Conservation (phyloP, 176 grass and related monocot species). For the Hordeum marinum region DNA sequence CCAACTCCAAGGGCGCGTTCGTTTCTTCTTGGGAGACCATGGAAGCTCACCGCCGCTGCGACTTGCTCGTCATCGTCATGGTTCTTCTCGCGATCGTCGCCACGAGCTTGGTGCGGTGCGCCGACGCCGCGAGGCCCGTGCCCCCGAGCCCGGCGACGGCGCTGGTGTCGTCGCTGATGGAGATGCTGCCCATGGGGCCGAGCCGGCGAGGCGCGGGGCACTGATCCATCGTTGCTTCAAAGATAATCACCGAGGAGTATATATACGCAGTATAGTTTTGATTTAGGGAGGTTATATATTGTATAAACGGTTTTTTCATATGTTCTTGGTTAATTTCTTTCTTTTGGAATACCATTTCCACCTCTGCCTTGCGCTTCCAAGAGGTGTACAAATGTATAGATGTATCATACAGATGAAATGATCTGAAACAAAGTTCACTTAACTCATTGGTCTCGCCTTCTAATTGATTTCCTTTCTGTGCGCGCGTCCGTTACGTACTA, state of each 20-base stretch:
- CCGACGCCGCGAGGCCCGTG: slow-evolving; percentile 37
- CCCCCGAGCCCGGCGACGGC: slow-evolving; percentile 34
- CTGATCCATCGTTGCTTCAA: not conserved
- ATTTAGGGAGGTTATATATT: not conserved
- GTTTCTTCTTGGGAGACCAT: not conserved
- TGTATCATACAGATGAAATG: not conserved
- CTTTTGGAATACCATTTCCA: not conserved
- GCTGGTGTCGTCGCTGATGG: slow-evolving; percentile 35
- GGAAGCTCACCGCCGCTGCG: not conserved
- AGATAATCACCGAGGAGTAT: not conserved
- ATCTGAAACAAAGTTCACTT: not conserved
- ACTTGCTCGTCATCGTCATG: not conserved
- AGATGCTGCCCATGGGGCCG: slow-evolving; percentile 42
- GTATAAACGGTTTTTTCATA: not conserved
- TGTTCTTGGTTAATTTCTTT: not conserved
- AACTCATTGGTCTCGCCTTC: not conserved
- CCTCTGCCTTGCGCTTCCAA: not conserved
- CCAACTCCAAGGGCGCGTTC: not conserved
- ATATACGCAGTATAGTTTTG: no score
- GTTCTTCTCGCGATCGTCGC: not conserved
- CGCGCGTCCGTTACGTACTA: no score
- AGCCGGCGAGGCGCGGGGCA: slow-evolving; percentile 38
- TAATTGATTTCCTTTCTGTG: not conserved
- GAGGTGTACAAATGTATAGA: not conserved
- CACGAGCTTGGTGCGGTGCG: slow-evolving; percentile 11